Base-by-base conservation (phyloP, 257 asterid genomes). In the Euphrasia confusa region DNA sequence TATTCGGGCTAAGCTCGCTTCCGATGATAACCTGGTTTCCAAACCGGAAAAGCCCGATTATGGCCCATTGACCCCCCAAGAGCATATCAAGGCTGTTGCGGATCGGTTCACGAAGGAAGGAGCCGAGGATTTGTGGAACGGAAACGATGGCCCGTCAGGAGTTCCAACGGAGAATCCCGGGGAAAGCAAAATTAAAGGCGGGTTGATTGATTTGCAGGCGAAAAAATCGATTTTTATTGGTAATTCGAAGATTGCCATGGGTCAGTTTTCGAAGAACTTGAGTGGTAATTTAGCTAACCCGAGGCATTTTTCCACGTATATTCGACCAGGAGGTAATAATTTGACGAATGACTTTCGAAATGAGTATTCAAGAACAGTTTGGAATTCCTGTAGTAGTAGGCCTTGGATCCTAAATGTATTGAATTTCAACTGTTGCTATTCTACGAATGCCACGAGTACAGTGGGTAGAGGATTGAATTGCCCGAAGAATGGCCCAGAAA, bases 101-200 rank as follows among this genome's bases (percentile, higher is more conserved):
- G 97, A 92, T 80, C 84, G 96, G 59, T 92, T 92, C 75, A 83
- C 84, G 94, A 92, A 84, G 77, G 95, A 84, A 74, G 97, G 99
- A 0, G 96, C 97, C 56, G 95, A 86, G 70, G 96, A 92, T 80
- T 81, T 92, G 75, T 92, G 97, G 99, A 92, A 86, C 54, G 84
- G 79, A 69, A 72, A 73, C 5, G 99, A 92, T 63, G 97, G 97
- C 3, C 93, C 93, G 0, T 73, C 49, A 61, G 72, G 37, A 12
- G 12, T 27, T 54, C 76, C 80, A 0, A 33, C 50, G 3, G 65
- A 58, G 32, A 64, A 68, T 70, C 69, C 73, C 13, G 74, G 72
- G 47, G 70, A 32, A 57, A 71, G 63, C 44, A 61, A 67, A 18
- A 44, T 60, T 27, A 18, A 45, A 3, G 68, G 72, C 33, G 83